Base-by-base conservation (phyloP, 2,329 filamentous ascomycete species). In the Verticillium dahliae region DNA sequence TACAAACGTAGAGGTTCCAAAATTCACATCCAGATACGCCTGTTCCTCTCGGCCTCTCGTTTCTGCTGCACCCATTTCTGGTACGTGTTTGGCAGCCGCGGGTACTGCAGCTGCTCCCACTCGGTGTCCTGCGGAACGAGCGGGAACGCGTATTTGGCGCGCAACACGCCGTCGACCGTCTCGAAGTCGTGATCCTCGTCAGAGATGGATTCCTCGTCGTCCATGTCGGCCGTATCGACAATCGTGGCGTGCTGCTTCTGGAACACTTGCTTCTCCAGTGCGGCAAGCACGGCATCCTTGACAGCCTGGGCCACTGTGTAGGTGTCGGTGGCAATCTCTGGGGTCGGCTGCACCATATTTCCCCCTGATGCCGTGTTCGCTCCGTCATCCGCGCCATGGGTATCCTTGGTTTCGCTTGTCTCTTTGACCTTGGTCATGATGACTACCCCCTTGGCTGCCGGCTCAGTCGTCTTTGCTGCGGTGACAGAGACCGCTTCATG, bases 101-200 rank as follows among this genome's bases (percentile, higher is more conserved):
- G 56, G 55, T 62, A 66, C 58, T 66, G 63, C 2, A 59, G 61
- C 56, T 63, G 61, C 27, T 54, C 56, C 64, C 63, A 65, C 61
- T 65, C 64, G 0, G 65, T 60, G 45, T 52, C 45, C 18, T 52
- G 45, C 10, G 45, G 45, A 18, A 52, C 56, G 10, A 56, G 63
- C 14, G 62, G 61, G 5, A 63, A 54, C 1, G 63, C 60, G 54
- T 59, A 66, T 1, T 61, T 61, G 27, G 54, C 31, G 7, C 63
- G 59, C 37, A 65, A 39, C 9, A 62, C 61, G 18, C 54, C 60
- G 57, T 65, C 61, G n/a, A 63, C 64, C 6, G 59, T 62, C 59
- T 66, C 63, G 33, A 63, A 60, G 4, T 59, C 41, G 13, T 59
- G 39, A 14, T 45, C 57, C n/a, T 59, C 57, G 37, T 37, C 39